Conservation (phyloP, 169 alveolate species). For the Plasmodium knowlesi region DNA sequence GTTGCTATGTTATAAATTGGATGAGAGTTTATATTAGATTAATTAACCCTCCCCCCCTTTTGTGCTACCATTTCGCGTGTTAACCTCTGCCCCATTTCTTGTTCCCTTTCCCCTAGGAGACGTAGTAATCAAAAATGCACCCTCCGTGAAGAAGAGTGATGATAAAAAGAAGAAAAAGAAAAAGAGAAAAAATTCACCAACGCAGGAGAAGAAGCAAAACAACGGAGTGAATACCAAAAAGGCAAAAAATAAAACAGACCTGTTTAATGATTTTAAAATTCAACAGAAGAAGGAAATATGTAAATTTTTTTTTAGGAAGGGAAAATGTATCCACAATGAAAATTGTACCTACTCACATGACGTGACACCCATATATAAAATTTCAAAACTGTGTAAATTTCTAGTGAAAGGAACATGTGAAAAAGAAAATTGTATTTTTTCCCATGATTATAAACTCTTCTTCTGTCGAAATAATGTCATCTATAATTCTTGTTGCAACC, state of each 20-base stretch:
- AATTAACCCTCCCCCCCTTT: neutral
- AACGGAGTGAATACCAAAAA: conserved; percentile 7
- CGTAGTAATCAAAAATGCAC: neutral
- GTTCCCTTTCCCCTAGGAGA: neutral
- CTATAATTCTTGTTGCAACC: conserved; percentile 74
- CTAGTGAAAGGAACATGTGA: conserved; percentile 74
- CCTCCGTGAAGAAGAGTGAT: neutral
- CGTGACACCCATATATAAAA: conserved; percentile 84
- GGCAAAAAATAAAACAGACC: neutral
- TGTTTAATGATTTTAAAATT: conserved; percentile 11
- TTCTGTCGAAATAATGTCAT: conserved; percentile 81
- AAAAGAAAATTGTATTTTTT: conserved; percentile 81
- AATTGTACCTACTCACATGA: conserved; percentile 83
- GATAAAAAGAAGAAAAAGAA: conserved; percentile 38
- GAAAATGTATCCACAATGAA: conserved; percentile 81
- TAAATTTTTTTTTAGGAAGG: conserved; percentile 81
- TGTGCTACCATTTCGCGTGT: neutral
- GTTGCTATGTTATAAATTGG: neutral
- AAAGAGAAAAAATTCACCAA: neutral
- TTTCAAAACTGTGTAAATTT: conserved; percentile 82
- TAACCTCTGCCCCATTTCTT: neutral
- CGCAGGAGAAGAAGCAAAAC: neutral
- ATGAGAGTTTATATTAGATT: neutral
- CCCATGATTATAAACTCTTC: conserved; percentile 82
- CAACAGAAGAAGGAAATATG: conserved; percentile 72